Percentiles rank a stretch among this genome's conserved stretches.
Evolutionary conservation across 176 grass and related monocot species (phyloP).

Genomic region (Musa acuminata): DNA sequence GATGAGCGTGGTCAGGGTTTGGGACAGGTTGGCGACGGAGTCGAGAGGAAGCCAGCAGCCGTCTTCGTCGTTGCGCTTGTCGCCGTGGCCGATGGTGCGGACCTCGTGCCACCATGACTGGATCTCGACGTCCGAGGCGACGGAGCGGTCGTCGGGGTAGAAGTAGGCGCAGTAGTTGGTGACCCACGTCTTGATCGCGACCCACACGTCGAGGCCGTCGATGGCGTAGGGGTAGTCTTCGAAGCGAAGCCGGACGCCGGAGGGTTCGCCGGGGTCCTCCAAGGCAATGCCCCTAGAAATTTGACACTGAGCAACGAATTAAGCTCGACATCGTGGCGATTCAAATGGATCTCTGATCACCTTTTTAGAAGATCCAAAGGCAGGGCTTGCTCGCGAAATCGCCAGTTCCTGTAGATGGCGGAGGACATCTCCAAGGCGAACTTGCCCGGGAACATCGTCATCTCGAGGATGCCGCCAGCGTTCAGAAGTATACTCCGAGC

Average conservation of each 20-base stretch:
- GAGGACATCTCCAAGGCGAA: constrained; percentile 76
- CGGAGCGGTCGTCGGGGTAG: constrained; percentile 41
- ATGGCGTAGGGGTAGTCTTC: constrained; percentile 80
- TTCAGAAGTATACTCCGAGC: constrained; percentile 80
- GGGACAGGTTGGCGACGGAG: constrained; percentile 31
- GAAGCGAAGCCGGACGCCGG: constrained; percentile 37
- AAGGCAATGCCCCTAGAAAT: constrained; percentile 50
- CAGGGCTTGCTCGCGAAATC: constrained; percentile 68
- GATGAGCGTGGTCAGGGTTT: constrained; percentile 64
- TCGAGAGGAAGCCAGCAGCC: constrained; percentile 67
- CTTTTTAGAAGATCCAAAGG: constrained; percentile 71
- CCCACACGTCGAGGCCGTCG: constrained; percentile 82
- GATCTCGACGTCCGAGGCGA: constrained; percentile 45
- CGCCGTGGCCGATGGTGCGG: constrained; percentile 60
- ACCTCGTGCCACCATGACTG: constrained; percentile 81
- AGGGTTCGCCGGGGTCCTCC: constrained; percentile 19
- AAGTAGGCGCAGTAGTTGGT: constrained; percentile 52
- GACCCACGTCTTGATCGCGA: constrained; percentile 67
- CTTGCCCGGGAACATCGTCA: constrained; percentile 71
- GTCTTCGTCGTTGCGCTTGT: constrained; percentile 34
- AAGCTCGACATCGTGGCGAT: no score
- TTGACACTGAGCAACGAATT: neutral
- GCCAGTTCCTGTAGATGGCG: constrained; percentile 54
- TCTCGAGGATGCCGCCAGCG: constrained; percentile 58
- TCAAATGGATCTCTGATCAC: constrained; percentile 11